phyloP scores from a whole-genome alignment of 2,329 filamentous ascomycete species.

The Pseudopyrenochaeta lycopersici region DNA sequence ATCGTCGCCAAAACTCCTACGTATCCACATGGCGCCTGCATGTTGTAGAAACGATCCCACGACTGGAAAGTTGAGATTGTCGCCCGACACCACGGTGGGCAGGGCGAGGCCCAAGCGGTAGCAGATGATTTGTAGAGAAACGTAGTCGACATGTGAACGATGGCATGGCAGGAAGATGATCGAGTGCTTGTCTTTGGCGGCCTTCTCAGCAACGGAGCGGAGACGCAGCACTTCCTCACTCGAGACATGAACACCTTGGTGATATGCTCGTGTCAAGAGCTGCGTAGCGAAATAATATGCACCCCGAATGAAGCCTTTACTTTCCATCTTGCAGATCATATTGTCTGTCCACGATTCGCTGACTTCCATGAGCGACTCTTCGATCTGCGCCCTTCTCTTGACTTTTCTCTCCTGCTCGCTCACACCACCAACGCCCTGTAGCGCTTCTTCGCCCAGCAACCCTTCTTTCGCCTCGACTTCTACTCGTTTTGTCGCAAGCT shows the following conservation, averaged over 20 bases:
- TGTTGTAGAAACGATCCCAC: constrained; percentile 92
- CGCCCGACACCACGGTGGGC: constrained; percentile 91
- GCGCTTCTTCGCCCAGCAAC: constrained; percentile 59
- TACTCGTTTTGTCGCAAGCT: constrained; percentile 79
- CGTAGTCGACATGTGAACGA: constrained; percentile 94
- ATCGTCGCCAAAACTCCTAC: constrained; percentile 91
- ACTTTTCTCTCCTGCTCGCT: constrained; percentile 66
- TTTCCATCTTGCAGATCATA: constrained; percentile 99
- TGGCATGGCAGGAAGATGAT: constrained; percentile 97
- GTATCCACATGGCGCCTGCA: constrained; percentile 96
- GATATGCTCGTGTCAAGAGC: constrained; percentile 89
- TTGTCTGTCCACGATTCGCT: constrained; percentile 87
- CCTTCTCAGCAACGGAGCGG: constrained; percentile 81
- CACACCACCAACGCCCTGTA: constrained; percentile 47
- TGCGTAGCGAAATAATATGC: constrained; percentile 92
- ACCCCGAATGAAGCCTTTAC: constrained; percentile 86
- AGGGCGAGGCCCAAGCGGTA: constrained; percentile 89
- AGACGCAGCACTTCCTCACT: constrained; percentile 90
- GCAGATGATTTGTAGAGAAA: constrained; percentile 93
- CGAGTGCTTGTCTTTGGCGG: constrained; percentile 87
- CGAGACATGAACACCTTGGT: constrained; percentile 96
- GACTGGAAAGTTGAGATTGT: constrained; percentile 94
- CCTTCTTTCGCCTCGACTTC: constrained; percentile 80
- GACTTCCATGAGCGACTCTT: constrained; percentile 78
- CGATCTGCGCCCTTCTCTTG: constrained; percentile 74